phyloP scores from a whole-genome alignment of 2,329 filamentous ascomycete species.

The Beauveria sp. region DNA sequence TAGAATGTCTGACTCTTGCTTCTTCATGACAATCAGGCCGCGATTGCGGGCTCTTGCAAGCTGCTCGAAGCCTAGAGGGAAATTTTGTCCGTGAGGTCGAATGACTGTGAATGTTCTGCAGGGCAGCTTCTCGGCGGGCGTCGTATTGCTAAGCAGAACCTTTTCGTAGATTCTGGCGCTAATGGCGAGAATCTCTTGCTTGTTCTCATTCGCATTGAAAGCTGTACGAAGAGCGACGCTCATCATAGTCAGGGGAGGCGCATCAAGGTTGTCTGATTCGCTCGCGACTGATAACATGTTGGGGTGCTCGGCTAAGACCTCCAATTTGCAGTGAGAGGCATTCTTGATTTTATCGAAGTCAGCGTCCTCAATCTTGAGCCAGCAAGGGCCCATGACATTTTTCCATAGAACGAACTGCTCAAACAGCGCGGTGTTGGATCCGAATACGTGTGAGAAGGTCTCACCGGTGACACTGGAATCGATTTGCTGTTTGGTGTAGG shows the following conservation, averaged over 20 bases:
- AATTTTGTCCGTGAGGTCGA: constrained; percentile 66
- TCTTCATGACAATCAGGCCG: constrained; percentile 72
- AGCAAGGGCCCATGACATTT: constrained; percentile 97
- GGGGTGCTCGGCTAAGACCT: constrained; percentile 74
- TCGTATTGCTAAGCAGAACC: constrained; percentile 78
- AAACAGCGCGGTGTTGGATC: constrained; percentile 86
- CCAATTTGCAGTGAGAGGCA: constrained; percentile 89
- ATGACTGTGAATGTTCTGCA: constrained; percentile 89
- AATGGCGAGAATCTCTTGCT: constrained; percentile 88
- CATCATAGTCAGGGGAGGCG: constrained; percentile 91
- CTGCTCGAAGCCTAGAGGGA: constrained; percentile 80
- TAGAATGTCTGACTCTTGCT: constrained; percentile 76
- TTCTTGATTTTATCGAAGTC: constrained; percentile 83
- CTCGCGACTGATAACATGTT: constrained; percentile 63
- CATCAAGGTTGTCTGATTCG: constrained; percentile 74
- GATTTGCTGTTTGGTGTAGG: constrained; percentile 66
- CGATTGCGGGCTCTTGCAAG: constrained; percentile 64
- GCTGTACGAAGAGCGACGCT: constrained; percentile 81
- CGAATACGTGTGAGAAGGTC: constrained; percentile 92
- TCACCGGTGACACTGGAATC: constrained; percentile 67
- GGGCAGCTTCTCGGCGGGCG: constrained; percentile 77
- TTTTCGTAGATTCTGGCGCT: constrained; percentile 92
- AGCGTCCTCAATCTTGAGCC: constrained; percentile 82
- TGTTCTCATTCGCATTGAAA: constrained; percentile 88
- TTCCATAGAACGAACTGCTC: constrained; percentile 99